These are phyloP conservation scores for Cyphellophora europaea DNA, from an alignment of 2,329 filamentous ascomycete genomes.

Conservation along the genomic window DNA sequence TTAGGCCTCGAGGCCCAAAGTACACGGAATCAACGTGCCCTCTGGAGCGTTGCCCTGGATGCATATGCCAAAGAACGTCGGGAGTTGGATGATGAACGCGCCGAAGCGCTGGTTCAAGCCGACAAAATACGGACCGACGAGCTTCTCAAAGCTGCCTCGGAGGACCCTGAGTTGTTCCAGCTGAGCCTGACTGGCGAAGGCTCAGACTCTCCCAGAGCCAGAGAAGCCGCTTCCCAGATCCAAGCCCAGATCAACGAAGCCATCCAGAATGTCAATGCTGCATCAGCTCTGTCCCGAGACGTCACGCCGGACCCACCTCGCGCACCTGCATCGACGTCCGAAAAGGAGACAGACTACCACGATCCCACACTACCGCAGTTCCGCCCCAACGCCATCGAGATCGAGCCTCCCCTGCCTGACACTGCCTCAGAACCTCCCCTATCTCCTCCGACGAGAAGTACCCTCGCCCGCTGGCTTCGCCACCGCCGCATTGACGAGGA, in stretches of 20 bases:
- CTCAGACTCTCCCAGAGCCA: neutral
- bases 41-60: slow-evolving; percentile 34
- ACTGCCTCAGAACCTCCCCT: slow-evolving; percentile 19
- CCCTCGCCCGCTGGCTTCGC: slow-evolving; percentile 35
- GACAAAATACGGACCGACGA: slow-evolving; percentile 9
- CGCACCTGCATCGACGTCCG: too few species aligned
- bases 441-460: slow-evolving; percentile 18
- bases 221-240: neutral
- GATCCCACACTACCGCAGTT: slow-evolving; percentile 39
- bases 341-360: slow-evolving; percentile 5
- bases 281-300: slow-evolving; percentile 1
- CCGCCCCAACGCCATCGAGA: slow-evolving; percentile 29
- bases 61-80: slow-evolving; percentile 32
- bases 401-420: slow-evolving; percentile 21
- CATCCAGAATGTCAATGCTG: neutral
- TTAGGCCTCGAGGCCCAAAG: slow-evolving; percentile 58
- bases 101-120: slow-evolving; percentile 22
- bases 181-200: too few species aligned
- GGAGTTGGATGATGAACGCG: slow-evolving; percentile 25
- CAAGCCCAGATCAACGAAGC: neutral
- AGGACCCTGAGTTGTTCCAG: slow-evolving; percentile 8
- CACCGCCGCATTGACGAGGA: slow-evolving; percentile 60
- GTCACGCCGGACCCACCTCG: too few species aligned
- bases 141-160: slow-evolving; percentile 30
- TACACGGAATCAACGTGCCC: slow-evolving; percentile 53